phyloP scores from a whole-genome alignment of 148 eudicot genomes.

The Salicornia ramosissima region DNA sequence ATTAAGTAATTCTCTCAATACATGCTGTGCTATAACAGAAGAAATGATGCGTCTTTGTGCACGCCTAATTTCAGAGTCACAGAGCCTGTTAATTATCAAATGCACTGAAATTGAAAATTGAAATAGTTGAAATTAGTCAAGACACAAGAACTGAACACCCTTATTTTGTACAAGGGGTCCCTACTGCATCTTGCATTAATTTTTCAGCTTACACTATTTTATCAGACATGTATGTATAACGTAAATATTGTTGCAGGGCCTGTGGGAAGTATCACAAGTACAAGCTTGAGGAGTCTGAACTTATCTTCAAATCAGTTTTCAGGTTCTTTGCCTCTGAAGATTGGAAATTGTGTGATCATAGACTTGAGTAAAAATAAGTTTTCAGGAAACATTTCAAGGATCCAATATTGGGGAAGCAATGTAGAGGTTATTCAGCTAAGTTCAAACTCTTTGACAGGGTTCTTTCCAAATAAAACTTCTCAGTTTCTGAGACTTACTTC shows the following conservation, averaged over 20 bases:
- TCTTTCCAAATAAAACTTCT: conserved; percentile 46
- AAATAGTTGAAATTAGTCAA: too few species aligned
- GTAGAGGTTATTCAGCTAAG: conserved; percentile 49
- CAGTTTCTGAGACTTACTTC: conserved; percentile 58
- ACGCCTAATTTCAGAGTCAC: too few species aligned
- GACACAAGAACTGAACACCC: too few species aligned
- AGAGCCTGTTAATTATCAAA: too few species aligned
- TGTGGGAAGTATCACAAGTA: conserved; percentile 44
- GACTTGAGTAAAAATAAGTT: conserved; percentile 61
- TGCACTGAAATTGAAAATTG: too few species aligned
- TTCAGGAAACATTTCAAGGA: conserved; percentile 51
- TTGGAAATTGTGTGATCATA: conserved; percentile 47
- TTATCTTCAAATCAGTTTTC: conserved; percentile 68
- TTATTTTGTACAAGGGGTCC: too few species aligned
- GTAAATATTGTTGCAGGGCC: conserved; percentile 46
- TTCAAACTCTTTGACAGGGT: conserved; percentile 51
- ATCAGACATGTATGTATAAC: too few species aligned
- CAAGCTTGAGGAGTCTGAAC: conserved; percentile 46
- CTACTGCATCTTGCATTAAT: too few species aligned
- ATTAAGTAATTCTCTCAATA: too few species aligned
- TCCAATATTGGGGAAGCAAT: conserved; percentile 54
- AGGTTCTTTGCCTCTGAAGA: conserved; percentile 48
- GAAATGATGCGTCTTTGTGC: too few species aligned
- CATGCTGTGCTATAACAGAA: too few species aligned
- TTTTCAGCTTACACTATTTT: too few species aligned